Evolutionary conservation across 75 land plant species (phyloP).

Genomic region (Ceratopteris richardii): DNA sequence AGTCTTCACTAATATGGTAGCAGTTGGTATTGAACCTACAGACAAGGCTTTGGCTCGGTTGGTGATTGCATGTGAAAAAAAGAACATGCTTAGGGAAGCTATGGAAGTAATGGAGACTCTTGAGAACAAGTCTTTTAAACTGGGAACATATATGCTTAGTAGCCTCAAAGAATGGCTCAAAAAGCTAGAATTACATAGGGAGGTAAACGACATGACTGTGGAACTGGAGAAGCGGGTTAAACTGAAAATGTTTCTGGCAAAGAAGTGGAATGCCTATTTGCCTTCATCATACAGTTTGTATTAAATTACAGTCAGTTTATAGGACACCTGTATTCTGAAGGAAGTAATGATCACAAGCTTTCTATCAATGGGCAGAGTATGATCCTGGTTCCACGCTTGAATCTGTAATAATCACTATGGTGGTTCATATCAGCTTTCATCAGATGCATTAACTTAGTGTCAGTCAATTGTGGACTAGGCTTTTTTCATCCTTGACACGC

Average conservation of each 20-base stretch:
- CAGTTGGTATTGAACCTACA: constrained; percentile 42
- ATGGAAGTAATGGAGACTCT: constrained; percentile 43
- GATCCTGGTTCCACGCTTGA: too few species aligned
- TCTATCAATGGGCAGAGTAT: too few species aligned
- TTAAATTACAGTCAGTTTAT: too few species aligned
- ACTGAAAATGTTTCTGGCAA: neutral
- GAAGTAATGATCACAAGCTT: too few species aligned
- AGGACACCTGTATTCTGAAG: too few species aligned
- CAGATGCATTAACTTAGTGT: too few species aligned
- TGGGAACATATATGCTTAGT: constrained; percentile 44
- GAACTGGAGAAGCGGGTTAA: constrained; percentile 21
- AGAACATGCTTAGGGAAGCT: constrained; percentile 45
- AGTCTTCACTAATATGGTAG: constrained; percentile 61
- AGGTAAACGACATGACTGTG: constrained; percentile 50
- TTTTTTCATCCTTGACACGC: too few species aligned
- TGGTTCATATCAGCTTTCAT: too few species aligned
- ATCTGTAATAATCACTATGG: too few species aligned
- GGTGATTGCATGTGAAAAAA: constrained; percentile 50
- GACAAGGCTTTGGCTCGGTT: constrained; percentile 62
- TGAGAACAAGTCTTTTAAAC: constrained; percentile 46
- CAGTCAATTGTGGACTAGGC: too few species aligned
- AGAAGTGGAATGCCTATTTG: too few species aligned
- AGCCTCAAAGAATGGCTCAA: constrained; percentile 48
- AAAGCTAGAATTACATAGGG: constrained; percentile 53
- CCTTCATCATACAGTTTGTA: too few species aligned